Base-by-base conservation (phyloP, 148 eudicot genomes). In the Beta vulgaris region DNA sequence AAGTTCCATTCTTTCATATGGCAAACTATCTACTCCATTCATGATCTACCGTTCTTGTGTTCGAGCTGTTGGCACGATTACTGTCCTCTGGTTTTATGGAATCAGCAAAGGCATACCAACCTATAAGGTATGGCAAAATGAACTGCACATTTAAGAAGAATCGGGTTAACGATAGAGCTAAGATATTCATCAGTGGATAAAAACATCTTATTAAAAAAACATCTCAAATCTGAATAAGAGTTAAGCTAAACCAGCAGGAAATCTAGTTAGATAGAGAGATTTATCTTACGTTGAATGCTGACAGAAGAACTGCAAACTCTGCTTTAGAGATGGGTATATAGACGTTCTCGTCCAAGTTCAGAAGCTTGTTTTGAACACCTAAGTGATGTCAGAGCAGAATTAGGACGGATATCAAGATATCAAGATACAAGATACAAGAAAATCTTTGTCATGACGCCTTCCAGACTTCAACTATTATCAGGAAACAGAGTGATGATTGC, bases 301-400 rank as follows among this genome's bases (percentile, higher is more conserved):
- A 84, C 21, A 81, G 54, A 53, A 95, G 91, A 85, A 95, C 87
- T 8, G 98, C 77, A 77, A 80, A 87, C 89, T 95, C 98, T 66
- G 90, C 98, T 85, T 84, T 95, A 29, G 98, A 59, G 73, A 95
- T 70, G 51, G 98, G 98, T 58, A 95, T 87, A 68, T 88, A 95
- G 65, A 95, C 85, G 82, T 70, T 95, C 87, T 90, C 96, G 28
- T 95, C 97, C 86, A 90, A 7, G 75, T 92, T 92, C 51, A 83
- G 73, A 72, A 95, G 88, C 88, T 81, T 90, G 90, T 95, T 92
- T 75, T 89, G 91, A 77, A 95, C 98, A 82, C 89, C 98, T 95
- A 75, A 75, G 67, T 5, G 54, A 68, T 64, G 60, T 58, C 63
- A 68, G 40, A 73, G 37, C 25, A 51, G 29, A 85, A 78, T 71